Evolutionary conservation across 805 yeast species (phyloP).

Genomic region (Ogataea saltuana): DNA sequence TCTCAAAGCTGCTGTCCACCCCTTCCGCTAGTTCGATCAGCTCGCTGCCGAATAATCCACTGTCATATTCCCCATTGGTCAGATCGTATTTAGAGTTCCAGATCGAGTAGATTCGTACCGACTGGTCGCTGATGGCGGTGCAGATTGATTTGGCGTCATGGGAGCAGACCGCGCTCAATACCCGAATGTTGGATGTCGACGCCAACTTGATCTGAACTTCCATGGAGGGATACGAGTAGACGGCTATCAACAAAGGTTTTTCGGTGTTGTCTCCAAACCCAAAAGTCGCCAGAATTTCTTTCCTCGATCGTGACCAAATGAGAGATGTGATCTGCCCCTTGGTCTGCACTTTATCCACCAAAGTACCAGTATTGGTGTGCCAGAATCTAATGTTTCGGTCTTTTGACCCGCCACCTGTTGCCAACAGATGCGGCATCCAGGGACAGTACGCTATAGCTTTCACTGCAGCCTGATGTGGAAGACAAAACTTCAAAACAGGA

Average conservation of each 20-base stretch:
- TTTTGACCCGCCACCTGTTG: conserved; percentile 88
- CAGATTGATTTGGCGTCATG: conserved; percentile 65
- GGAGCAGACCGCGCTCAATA: conserved; percentile 64
- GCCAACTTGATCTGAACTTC: conserved; percentile 48
- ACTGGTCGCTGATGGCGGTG: conserved; percentile 76
- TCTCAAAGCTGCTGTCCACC: conserved; percentile 33
- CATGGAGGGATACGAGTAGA: conserved; percentile 71
- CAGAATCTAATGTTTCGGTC: conserved; percentile 82
- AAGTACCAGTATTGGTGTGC: conserved; percentile 80
- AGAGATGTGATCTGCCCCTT: conserved; percentile 78
- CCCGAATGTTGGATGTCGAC: conserved; percentile 53
- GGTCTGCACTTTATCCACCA: conserved; percentile 56
- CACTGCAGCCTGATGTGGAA: conserved; percentile 82
- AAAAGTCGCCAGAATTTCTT: conserved; percentile 74
- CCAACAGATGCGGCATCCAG: conserved; percentile 77
- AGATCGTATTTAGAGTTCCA: conserved; percentile 57
- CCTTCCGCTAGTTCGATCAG: conserved; percentile 63
- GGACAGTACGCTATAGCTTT: conserved; percentile 91
- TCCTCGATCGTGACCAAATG: conserved; percentile 66
- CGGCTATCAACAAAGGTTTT: conserved; percentile 52
- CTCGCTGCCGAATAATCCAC: conserved; percentile 55
- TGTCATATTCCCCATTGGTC: conserved; percentile 29
- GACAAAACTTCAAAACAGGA: conserved; percentile 47
- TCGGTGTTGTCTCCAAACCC: conserved; percentile 65
- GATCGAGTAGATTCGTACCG: conserved; percentile 69